Evolutionary conservation across 345 rosid species (phyloP).

Genomic region (Salix arbutifolia): DNA sequence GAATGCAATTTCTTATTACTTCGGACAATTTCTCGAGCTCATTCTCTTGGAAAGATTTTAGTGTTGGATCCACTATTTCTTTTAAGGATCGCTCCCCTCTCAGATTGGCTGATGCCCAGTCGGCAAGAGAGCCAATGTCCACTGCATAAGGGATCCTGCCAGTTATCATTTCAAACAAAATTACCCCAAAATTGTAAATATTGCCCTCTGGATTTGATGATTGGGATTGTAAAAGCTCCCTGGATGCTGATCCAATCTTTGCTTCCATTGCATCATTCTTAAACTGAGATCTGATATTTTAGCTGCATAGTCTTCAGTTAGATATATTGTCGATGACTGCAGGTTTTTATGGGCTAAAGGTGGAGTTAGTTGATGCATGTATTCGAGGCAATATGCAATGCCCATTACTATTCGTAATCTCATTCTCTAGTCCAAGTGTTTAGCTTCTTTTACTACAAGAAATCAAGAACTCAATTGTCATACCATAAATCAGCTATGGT

Average conservation of each 20-base stretch:
- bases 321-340: constrained; percentile 64
- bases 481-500: background rate
- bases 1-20: constrained; percentile 59
- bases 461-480: background rate
- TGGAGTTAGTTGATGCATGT: constrained; percentile 82
- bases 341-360: constrained; percentile 55
- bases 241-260: constrained; percentile 37
- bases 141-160: constrained; percentile 61
- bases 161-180: constrained; percentile 69
- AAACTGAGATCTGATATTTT: constrained; percentile 76
- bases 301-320: constrained; percentile 91
- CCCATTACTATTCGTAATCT: constrained; percentile 82
- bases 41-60: constrained; percentile 51
- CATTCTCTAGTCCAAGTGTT: constrained; percentile 85
- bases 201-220: constrained; percentile 42
- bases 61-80: constrained; percentile 67
- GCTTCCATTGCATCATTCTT: constrained; percentile 43
- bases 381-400: constrained; percentile 82
- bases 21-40: constrained; percentile 46
- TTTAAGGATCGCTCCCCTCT: constrained; percentile 35
- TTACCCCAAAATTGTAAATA: constrained; percentile 60
- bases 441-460: constrained; percentile 70
- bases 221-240: constrained; percentile 42
- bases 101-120: constrained; percentile 51
- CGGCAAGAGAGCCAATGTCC: constrained; percentile 36